phyloP scores from a whole-genome alignment of 2,329 filamentous ascomycete genomes.

The Hypoxylon rubiginosum region DNA sequence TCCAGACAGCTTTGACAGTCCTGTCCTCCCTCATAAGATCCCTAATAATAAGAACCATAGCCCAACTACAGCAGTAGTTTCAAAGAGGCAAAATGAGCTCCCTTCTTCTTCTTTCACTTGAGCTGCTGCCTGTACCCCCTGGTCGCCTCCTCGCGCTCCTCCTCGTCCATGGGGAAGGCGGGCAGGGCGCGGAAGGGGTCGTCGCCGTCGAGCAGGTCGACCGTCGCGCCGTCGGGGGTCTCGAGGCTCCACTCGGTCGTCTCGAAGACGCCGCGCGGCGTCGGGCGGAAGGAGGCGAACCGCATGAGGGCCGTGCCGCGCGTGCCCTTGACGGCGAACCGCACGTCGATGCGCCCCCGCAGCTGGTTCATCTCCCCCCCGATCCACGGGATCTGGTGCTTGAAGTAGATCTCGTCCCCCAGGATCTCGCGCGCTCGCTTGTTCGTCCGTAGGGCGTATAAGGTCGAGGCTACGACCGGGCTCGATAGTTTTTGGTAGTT shows the following conservation, averaged over 20 bases:
- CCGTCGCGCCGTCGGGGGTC: conserved; percentile 68
- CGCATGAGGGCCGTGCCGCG: conserved; percentile 78
- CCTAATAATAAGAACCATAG: background rate
- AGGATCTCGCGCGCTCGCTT: conserved; percentile 79
- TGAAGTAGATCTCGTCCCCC: conserved; percentile 89
- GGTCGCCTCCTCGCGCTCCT: conserved; percentile 57
- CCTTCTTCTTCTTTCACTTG: conserved; percentile 49
- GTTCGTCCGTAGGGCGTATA: conserved; percentile 92
- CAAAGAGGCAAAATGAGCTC: background rate
- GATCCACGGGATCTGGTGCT: conserved; percentile 84
- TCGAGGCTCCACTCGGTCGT: conserved; percentile 92
- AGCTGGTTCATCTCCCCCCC: conserved; percentile 91
- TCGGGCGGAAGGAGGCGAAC: conserved; percentile 81
- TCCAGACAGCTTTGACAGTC: background rate
- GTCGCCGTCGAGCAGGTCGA: conserved; percentile 83
- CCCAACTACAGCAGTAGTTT: background rate
- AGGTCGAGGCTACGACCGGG: conserved; percentile 85
- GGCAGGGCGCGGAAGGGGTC: conserved; percentile 74
- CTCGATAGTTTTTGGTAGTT: conserved; percentile 98
- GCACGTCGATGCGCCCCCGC: conserved; percentile 89
- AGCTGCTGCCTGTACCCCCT: conserved; percentile 68
- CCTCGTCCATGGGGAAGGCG: conserved; percentile 58
- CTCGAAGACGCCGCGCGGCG: conserved; percentile 76
- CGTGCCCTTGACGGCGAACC: conserved; percentile 87
- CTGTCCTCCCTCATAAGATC: too few relatives aligned